A percentile compares a stretch with the other conserved stretches of the same genome.
These are phyloP conservation scores for Spathaspora girioi DNA, from an alignment of 805 yeast species.

Conservation along the genomic window DNA sequence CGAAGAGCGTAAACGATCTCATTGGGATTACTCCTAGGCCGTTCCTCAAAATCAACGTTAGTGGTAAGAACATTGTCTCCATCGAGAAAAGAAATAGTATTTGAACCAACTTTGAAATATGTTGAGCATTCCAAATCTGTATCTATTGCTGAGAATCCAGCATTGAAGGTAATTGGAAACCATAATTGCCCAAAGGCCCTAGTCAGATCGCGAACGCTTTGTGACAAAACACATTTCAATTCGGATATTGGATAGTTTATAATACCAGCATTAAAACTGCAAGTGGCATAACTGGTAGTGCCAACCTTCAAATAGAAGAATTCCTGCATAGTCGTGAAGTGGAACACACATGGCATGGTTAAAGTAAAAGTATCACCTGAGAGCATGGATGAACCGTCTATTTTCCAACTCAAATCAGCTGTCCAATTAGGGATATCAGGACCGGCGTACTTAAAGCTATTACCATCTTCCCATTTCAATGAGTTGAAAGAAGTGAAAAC, in stretches of 20 bases:
- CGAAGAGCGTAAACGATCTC: constrained; percentile 1
- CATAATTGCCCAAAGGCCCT: constrained; percentile 14
- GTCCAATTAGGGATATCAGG: constrained; percentile 12
- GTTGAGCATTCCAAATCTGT: constrained; percentile 16
- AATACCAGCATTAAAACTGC: constrained; percentile 16
- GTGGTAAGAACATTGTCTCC: constrained; percentile 12
- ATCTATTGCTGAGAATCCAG: constrained; percentile 12
- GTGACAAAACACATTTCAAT: constrained; percentile 16
- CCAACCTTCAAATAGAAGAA: constrained; percentile 13
- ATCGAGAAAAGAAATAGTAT: constrained; percentile 16
- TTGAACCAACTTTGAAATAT: constrained; percentile 15
- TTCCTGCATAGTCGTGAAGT: constrained; percentile 14
- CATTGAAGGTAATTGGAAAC: constrained; percentile 21
- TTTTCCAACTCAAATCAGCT: constrained; percentile 19
- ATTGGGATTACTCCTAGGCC: constrained; percentile 3
- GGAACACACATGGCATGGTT: constrained; percentile 22
- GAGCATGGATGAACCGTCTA: constrained; percentile 10
- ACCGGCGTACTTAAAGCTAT: not conserved
- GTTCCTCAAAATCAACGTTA: constrained; percentile 7
- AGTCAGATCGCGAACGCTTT: constrained; percentile 9
- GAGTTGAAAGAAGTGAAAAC: not conserved
- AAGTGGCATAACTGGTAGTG: constrained; percentile 17
- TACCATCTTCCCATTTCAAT: constrained; percentile 1
- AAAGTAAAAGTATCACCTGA: constrained; percentile 26
- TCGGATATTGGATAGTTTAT: constrained; percentile 12